Percentiles rank a stretch among this genome's conserved stretches.
Evolutionary conservation across 1,139 yeast genomes (phyloP).

Genomic region (Sugiyamaella neomexicana): DNA sequence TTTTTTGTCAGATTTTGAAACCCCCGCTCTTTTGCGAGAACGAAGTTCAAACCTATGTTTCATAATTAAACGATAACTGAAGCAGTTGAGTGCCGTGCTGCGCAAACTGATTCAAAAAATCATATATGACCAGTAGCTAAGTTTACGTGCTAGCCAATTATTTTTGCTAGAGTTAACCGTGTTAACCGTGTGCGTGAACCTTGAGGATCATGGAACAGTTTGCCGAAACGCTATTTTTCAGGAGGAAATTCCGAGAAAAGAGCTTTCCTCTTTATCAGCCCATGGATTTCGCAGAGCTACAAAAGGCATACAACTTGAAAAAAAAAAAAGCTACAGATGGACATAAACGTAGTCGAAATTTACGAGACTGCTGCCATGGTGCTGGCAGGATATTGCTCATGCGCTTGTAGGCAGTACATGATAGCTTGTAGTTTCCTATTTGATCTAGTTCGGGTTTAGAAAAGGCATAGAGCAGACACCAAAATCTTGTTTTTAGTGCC

Average conservation of each 20-base stretch:
- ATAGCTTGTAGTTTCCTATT: not conserved
- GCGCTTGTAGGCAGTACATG: not conserved
- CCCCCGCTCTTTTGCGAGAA: conserved; percentile 7
- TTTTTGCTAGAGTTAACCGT: not conserved
- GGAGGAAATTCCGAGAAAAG: not conserved
- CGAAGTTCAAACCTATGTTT: conserved; percentile 4
- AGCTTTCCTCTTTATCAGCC: too few relatives aligned
- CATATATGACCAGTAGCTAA: not conserved
- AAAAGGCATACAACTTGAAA: too few relatives aligned
- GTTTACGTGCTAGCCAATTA: not conserved
- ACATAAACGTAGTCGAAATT: not conserved
- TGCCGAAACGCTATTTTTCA: not conserved
- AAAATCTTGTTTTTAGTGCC: not conserved
- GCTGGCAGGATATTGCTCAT: not conserved
- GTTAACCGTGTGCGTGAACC: not conserved
- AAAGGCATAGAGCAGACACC: not conserved
- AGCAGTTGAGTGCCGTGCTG: not conserved
- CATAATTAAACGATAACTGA: conserved; percentile 7
- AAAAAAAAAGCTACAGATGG: not conserved
- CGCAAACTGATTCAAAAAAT: not conserved
- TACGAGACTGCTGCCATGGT: not conserved
- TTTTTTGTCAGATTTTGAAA: not conserved
- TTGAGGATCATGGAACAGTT: not conserved
- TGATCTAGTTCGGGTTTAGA: not conserved
- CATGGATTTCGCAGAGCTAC: too few relatives aligned